phyloP scores from a whole-genome alignment of 1,284 basidiomycete species.

The Stygiomarasmius scandens region DNA sequence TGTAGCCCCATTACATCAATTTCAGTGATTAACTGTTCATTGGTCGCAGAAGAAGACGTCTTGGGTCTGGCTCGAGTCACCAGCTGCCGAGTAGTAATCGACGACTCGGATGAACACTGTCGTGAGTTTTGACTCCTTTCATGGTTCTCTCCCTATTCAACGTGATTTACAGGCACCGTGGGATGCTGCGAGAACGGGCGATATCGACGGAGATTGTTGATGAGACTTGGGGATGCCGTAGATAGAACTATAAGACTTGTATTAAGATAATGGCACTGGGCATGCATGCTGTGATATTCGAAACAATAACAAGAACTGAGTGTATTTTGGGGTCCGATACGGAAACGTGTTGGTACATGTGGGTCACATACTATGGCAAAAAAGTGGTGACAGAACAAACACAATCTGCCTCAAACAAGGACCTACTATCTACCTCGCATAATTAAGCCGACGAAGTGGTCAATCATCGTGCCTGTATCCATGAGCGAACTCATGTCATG shows the following conservation, averaged over 20 bases:
- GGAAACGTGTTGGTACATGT: constrained; percentile 48
- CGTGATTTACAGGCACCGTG: constrained; percentile 37
- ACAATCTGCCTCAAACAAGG: constrained; percentile 76
- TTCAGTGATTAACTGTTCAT: constrained; percentile 61
- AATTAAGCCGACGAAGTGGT: neutral
- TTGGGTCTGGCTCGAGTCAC: constrained; percentile 51
- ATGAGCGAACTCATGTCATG: neutral
- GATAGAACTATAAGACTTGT: neutral
- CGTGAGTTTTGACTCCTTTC: constrained; percentile 41
- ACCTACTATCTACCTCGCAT: constrained; percentile 33
- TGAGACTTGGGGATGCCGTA: constrained; percentile 25
- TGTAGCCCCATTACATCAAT: constrained; percentile 41
- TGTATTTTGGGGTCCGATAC: no score
- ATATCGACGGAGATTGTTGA: constrained; percentile 50
- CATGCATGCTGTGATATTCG: neutral
- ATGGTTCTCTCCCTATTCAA: constrained; percentile 9
- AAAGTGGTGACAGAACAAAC: constrained; percentile 49
- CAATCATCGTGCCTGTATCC: neutral
- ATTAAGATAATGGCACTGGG: no score
- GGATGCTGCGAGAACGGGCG: constrained; percentile 59
- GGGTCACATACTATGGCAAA: constrained; percentile 73
- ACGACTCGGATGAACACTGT: constrained; percentile 52
- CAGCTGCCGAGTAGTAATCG: constrained; percentile 51
- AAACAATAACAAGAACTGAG: no score
- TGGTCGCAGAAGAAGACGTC: constrained; percentile 58